Percentiles rank a stretch among this genome's conserved stretches.
phyloP scores from a whole-genome alignment of 768 basidiomycete species.

The Panellus pusillus region DNA sequence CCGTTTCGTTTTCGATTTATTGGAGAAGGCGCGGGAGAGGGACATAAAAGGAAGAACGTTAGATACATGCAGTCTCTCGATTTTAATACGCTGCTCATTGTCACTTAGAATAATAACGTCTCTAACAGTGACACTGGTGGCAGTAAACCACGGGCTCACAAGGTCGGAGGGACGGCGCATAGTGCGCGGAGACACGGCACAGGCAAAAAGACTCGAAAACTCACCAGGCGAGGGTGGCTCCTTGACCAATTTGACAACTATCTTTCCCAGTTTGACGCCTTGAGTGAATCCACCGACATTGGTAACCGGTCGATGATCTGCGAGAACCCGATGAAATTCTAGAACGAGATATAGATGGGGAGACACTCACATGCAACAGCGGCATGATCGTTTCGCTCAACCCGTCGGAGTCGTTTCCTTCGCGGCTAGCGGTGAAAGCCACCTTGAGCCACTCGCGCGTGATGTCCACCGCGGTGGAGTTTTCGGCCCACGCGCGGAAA shows the following conservation, averaged over 20 bases:
- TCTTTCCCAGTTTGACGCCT: slow-evolving; percentile 73
- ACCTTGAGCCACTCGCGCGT: slow-evolving; percentile 82
- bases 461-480: slow-evolving; percentile 70
- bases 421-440: slow-evolving; percentile 50
- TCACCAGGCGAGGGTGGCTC: slow-evolving; percentile 80
- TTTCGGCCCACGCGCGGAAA: slow-evolving; percentile 84
- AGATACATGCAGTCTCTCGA: slow-evolving; percentile 59
- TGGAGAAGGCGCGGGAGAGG: slow-evolving; percentile 33
- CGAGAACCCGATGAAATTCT: slow-evolving; percentile 6
- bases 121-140: slow-evolving; percentile 12
- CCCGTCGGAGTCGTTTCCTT: slow-evolving; percentile 39
- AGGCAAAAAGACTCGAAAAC: slow-evolving; percentile 33
- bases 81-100: slow-evolving; percentile 38
- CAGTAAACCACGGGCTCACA: slow-evolving; percentile 1
- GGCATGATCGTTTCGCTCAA: slow-evolving; percentile 82
- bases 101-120: slow-evolving; percentile 25
- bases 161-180: slow-evolving; percentile 28
- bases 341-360: background rate
- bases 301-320: slow-evolving; percentile 87
- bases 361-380: slow-evolving; percentile 71
- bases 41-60: slow-evolving; percentile 48
- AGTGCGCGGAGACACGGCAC: slow-evolving; percentile 4
- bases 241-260: slow-evolving; percentile 75
- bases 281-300: slow-evolving; percentile 66
- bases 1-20: slow-evolving; percentile 17